Conservation (phyloP, 2,329 filamentous ascomycete genomes). For the Stagonosporopsis vannaccii region DNA sequence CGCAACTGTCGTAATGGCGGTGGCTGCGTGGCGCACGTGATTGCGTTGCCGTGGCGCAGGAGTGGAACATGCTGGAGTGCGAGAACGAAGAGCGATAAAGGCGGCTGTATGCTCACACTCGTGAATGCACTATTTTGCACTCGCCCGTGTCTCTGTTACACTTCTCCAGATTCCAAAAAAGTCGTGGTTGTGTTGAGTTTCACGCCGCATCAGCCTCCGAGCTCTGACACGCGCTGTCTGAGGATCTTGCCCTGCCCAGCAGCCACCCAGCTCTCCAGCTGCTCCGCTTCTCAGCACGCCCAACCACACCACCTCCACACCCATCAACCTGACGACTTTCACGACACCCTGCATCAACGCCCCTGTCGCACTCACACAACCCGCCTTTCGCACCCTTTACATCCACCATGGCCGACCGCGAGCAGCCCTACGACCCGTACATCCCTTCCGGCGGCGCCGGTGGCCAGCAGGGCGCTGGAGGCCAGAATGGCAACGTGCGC, state of each 20-base stretch:
- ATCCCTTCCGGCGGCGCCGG: slow-evolving; percentile 72
- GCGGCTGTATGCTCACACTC: slow-evolving; percentile 3
- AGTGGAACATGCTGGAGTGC: not conserved
- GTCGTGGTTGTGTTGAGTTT: slow-evolving; percentile 31
- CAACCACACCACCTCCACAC: slow-evolving; percentile 36
- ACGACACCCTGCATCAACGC: slow-evolving; percentile 24
- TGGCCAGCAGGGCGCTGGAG: slow-evolving; percentile 54
- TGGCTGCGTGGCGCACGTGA: slow-evolving; percentile 21
- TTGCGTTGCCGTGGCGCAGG: slow-evolving; percentile 17
- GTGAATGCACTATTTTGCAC: not conserved
- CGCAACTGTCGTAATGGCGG: slow-evolving; percentile 19
- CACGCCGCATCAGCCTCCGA: slow-evolving; percentile 41
- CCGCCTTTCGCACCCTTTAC: slow-evolving; percentile 14
- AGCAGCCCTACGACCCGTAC: slow-evolving; percentile 85
- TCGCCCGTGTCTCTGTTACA: slow-evolving; percentile 7
- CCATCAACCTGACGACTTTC: slow-evolving; percentile 27
- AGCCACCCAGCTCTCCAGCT: slow-evolving; percentile 17
- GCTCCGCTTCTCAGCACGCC: slow-evolving; percentile 29
- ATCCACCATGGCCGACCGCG: slow-evolving; percentile 62
- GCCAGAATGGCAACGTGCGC: slow-evolving; percentile 65
- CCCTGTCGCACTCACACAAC: slow-evolving; percentile 25
- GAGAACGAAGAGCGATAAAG: slow-evolving; percentile 2
- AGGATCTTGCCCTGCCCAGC: slow-evolving; percentile 23
- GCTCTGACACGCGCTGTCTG: slow-evolving; percentile 39
- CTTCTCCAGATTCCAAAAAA: slow-evolving; percentile 1